A percentile compares a stretch with the other conserved stretches of the same genome.
These are phyloP conservation scores for Jimgerdemannia flammicorona DNA, from an alignment of 192 early-diverging fungal genomes.

Conservation along the genomic window DNA sequence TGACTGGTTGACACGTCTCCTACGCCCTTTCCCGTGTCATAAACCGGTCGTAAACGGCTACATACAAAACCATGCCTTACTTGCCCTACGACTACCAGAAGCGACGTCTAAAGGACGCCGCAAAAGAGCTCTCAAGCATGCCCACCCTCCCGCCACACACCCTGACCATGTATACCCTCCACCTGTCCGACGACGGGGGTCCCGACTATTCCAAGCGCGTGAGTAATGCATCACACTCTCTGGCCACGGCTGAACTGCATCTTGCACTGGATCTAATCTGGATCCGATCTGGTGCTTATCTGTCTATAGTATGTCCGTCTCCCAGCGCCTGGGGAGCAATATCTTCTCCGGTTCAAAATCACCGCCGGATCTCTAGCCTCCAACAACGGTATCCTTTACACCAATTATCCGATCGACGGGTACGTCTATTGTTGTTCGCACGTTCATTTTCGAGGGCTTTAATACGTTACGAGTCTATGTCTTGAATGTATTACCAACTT, in stretches of 20 bases:
- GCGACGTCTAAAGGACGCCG: neutral
- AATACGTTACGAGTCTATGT: neutral
- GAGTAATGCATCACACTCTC: constrained; percentile 9
- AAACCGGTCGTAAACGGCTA: neutral
- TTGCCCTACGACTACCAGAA: neutral
- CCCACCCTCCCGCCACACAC: neutral
- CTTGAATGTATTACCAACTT: neutral
- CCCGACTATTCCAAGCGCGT: constrained; percentile 50
- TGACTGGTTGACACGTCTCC: neutral
- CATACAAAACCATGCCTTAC: neutral
- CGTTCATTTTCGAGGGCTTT: constrained; percentile 6
- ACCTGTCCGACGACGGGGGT: constrained; percentile 56
- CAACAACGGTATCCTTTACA: constrained; percentile 66
- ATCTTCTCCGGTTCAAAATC: constrained; percentile 75
- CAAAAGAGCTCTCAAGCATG: neutral
- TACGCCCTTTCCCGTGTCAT: neutral
- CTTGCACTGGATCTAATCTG: neutral
- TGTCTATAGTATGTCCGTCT: constrained; percentile 66
- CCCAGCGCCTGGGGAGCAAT: constrained; percentile 63
- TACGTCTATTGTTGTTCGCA: constrained; percentile 37
- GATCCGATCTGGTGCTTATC: neutral
- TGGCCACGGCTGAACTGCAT: neutral
- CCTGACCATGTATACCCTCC: constrained; percentile 33
- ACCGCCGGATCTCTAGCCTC: constrained; percentile 76
- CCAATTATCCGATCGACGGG: constrained; percentile 84